A percentile compares a stretch with the other conserved stretches of the same genome.
phyloP scores from a whole-genome alignment of 2,329 filamentous ascomycete species.

The Ambrosiella cleistominuta region DNA sequence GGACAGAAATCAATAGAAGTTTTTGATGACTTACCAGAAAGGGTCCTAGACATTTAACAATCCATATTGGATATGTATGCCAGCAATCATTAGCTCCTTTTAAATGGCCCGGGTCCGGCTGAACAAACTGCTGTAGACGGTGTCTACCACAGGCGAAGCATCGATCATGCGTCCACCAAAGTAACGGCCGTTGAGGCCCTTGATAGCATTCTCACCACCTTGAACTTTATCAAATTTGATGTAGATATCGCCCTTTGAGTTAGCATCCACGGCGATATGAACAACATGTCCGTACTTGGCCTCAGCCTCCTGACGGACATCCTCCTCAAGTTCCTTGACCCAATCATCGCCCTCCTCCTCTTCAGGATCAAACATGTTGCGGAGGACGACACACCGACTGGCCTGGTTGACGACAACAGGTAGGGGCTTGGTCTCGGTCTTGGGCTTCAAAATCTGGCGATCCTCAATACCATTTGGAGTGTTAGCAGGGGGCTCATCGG shows the following conservation, averaged over 20 bases:
- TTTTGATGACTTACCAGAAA: not conserved
- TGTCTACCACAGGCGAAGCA: slow-evolving; percentile 90
- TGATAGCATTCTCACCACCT: slow-evolving; percentile 93
- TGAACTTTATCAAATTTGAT: slow-evolving; percentile 94
- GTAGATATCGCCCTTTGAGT: slow-evolving; percentile 91
- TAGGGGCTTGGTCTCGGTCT: slow-evolving; percentile 59
- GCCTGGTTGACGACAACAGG: slow-evolving; percentile 81
- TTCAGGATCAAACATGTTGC: slow-evolving; percentile 85
- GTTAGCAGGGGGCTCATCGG: slow-evolving; percentile 53
- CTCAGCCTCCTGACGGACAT: slow-evolving; percentile 84
- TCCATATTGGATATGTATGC: slow-evolving; percentile 2
- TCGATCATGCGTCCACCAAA: slow-evolving; percentile 89
- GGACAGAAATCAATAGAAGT: too few relatives aligned
- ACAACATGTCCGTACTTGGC: slow-evolving; percentile 93
- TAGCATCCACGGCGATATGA: slow-evolving; percentile 87
- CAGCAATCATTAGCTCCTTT: slow-evolving; percentile 19
- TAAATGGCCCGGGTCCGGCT: slow-evolving; percentile 69
- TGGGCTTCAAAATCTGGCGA: slow-evolving; percentile 57
- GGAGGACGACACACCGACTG: slow-evolving; percentile 80
- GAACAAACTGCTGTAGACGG: slow-evolving; percentile 95
- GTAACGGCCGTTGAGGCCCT: slow-evolving; percentile 89
- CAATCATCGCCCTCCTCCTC: slow-evolving; percentile 81
- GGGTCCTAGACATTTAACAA: slow-evolving; percentile 8
- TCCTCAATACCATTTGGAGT: slow-evolving; percentile 41
- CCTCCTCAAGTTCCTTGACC: slow-evolving; percentile 86